Base-by-base conservation (phyloP, 192 early-diverging fungal genomes). In the Lobosporangium transversale region DNA sequence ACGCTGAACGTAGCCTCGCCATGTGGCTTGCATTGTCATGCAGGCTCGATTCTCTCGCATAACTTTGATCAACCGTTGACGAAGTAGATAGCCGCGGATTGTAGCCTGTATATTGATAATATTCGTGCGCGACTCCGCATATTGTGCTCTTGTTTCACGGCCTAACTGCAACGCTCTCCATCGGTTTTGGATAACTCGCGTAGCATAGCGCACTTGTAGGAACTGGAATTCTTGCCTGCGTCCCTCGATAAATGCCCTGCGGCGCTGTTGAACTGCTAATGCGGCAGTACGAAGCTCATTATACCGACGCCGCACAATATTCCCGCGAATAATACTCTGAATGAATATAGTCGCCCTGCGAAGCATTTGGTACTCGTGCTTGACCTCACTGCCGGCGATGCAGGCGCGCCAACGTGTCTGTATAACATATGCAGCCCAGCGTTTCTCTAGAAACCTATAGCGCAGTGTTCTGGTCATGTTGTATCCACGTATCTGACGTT, bases 391-490 rank as follows among this genome's bases (percentile, higher is more conserved):
- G 4, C 36, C 32, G n/a, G 66, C 63, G 4, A 79, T 6, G 2
- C 45, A 24, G 0, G 68, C 67, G 2, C 68, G 53, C 78, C 78
- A 79, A 4, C 56, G 51, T 12, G 43, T 21, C 18, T 79, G 78
- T 15, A 79, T 66, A 5, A 70, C 68, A 58, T 40, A 23, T 17
- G 68, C 78, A 1, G 78, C 78, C 67, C 63, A 79, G 15, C 52
- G 53, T 27, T 52, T 33, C n/a, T 47, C 44, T 40, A 36, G 26
- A 21, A 53, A 66, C 31, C 47, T 15, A 1, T 36, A 30, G 10
- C 24, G 58, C 4, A 50, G 31, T 27, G 23, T 20, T 33, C 23
- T 64, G 2, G 49, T 52, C 55, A 53, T 3, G 2, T 52, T 43
- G 20, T 51, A 45, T n/a, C 50, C 56, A 10, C 61, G 49, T 14